phyloP scores from a whole-genome alignment of 495 filamentous ascomycete genomes.

The Penicillium manginii region DNA sequence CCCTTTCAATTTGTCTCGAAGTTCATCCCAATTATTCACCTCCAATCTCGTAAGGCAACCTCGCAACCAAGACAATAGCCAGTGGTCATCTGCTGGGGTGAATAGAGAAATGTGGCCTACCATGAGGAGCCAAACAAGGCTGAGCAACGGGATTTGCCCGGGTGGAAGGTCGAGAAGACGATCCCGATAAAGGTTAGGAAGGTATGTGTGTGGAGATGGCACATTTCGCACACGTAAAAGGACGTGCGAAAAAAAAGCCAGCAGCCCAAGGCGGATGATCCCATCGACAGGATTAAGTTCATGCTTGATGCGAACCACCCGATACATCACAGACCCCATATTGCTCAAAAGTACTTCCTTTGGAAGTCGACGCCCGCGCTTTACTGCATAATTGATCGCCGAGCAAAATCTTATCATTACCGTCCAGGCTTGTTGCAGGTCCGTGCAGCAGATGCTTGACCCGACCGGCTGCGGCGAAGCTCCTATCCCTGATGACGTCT shows the following conservation, averaged over 20 bases:
- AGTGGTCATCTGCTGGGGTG: constrained; percentile 8
- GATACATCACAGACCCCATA: constrained; percentile 48
- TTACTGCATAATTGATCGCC: constrained; percentile 37
- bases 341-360: constrained; percentile 34
- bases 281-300: constrained; percentile 32
- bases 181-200: constrained; percentile 26
- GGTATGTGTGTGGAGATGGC: constrained; percentile 25
- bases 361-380: constrained; percentile 24
- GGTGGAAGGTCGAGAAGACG: constrained; percentile 6
- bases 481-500: constrained; percentile 6
- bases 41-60: background rate
- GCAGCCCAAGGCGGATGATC: constrained; percentile 41
- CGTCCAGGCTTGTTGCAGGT: constrained; percentile 35
- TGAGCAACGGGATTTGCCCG: constrained; percentile 7
- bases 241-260: constrained; percentile 39
- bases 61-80: constrained; percentile 3
- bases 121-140: constrained; percentile 42
- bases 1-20: constrained; percentile 27
- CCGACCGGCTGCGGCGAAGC: background rate
- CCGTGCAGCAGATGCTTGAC: constrained; percentile 15
- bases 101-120: constrained; percentile 39
- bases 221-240: constrained; percentile 45
- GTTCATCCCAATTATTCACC: constrained; percentile 28
- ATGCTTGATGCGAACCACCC: constrained; percentile 38
- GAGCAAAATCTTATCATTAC: constrained; percentile 38